Conservation (phyloP, 2,329 filamentous ascomycete species). For the Colletotrichum destructivum region DNA sequence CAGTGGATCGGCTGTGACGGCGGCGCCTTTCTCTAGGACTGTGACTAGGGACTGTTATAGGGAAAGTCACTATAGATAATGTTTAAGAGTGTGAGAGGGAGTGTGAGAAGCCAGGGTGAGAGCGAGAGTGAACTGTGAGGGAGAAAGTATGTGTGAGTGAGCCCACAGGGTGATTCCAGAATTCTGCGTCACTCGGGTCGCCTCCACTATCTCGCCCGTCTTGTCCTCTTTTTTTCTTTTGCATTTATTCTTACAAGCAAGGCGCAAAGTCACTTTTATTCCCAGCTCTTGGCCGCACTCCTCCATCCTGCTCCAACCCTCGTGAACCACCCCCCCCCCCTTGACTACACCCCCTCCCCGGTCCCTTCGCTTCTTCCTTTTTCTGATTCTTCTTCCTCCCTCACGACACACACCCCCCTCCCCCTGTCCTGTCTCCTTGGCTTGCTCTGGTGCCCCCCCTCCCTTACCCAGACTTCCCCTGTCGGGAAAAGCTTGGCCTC, state of each 20-base stretch:
- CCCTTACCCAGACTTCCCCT: slow-evolving; percentile 37
- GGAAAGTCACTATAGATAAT: no score
- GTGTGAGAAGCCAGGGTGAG: not conserved
- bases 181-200: slow-evolving; percentile 30
- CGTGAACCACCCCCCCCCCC: not conserved
- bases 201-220: slow-evolving; percentile 13
- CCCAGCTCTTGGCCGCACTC: slow-evolving; percentile 1
- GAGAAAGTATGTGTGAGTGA: not conserved
- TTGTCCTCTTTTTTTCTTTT: not conserved
- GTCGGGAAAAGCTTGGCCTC: slow-evolving; percentile 40
- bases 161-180: slow-evolving; percentile 39
- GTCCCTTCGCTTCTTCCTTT: not conserved
- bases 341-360: not conserved
- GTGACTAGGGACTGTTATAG: no score
- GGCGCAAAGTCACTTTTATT: slow-evolving; percentile 30
- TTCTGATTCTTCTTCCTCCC: not conserved
- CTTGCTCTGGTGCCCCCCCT: slow-evolving; percentile 2
- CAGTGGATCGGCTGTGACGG: slow-evolving; percentile 42
- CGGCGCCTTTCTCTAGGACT: not conserved
- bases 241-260: not conserved
- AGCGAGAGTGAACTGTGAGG: slow-evolving; percentile 5
- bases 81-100: not conserved
- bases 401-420: not conserved
- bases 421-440: slow-evolving; percentile 10
- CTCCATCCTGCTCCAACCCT: slow-evolving; percentile 2